These are phyloP conservation scores for Cutaneotrichosporon sp. DNA, from an alignment of 1,284 basidiomycete species.

Conservation along the genomic window DNA sequence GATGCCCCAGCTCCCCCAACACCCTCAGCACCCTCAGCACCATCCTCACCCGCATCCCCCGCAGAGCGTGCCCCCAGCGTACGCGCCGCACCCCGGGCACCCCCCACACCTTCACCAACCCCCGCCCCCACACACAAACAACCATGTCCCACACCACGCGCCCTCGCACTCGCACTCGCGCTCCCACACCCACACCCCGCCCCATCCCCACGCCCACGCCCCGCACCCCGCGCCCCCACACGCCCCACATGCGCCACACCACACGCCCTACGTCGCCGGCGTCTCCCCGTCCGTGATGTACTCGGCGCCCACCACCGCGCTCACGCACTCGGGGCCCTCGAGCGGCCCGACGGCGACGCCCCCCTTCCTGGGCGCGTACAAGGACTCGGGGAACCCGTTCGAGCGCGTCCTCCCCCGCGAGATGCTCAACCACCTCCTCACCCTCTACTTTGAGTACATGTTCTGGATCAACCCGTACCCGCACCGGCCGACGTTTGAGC, in stretches of 20 bases:
- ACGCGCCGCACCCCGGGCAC: too few relatives aligned
- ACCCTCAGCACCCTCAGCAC: neutral
- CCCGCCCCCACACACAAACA: too few relatives aligned
- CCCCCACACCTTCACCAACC: too few relatives aligned
- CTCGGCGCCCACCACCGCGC: neutral
- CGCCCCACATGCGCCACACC: too few relatives aligned
- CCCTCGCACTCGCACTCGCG: too few relatives aligned
- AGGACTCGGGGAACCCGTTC: neutral
- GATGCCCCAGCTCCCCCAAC: neutral
- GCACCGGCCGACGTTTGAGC: constrained; percentile 69
- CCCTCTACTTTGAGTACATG: constrained; percentile 81
- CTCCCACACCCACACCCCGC: too few relatives aligned
- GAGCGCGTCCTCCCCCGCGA: neutral
- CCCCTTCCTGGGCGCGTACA: neutral
- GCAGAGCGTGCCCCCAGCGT: neutral
- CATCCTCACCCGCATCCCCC: neutral
- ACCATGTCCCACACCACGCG: too few relatives aligned
- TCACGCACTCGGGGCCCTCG: neutral
- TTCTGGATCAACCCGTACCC: constrained; percentile 69
- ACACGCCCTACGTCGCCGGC: neutral
- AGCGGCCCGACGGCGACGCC: neutral
- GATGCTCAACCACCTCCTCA: constrained; percentile 59
- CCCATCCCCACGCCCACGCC: too few relatives aligned
- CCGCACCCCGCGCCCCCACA: too few relatives aligned
- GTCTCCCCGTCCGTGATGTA: neutral